Base-by-base conservation (phyloP, 805 yeast genomes). In the Wickerhamomyces bovis region DNA sequence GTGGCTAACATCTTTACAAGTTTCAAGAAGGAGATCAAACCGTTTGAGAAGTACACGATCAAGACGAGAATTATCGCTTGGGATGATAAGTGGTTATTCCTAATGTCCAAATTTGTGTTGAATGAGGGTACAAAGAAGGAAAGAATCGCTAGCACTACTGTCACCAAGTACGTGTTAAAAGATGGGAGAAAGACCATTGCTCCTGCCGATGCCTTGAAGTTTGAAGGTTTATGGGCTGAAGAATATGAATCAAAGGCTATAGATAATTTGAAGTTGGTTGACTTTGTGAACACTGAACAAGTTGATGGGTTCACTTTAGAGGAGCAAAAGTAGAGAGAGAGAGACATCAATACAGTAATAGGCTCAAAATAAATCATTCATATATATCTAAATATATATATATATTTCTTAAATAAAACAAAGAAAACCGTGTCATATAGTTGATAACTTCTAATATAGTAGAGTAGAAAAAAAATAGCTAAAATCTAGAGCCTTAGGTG, bases 61-160 rank as follows among this genome's bases (percentile, higher is more conserved):
- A 68, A 70, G 31, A 75, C 85, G 3, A 69, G 78, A 35, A 73
- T 90, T 18, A 61, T 85, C 6, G 83, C 92, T 8, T 89, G 96
- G 96, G 94, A 87, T 66, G 71, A 77, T 30, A 90, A 89, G 64
- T 89, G 97, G 96, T 56, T 90, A 13, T 89, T 80, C 59, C 75
- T 87, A 12, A 53, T 85, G 21, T 77, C 85, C 38, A 74, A 78
- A 56, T 88, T 89, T 58, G 75, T 73, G 12, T 33, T 38, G 20
- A 44, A 40, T 13, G 41, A 30, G 9, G 39, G 38, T 6, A 68
- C 72, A 38, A 66, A 63, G 12, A 59, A 53, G 6, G 62, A 61
- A 12, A 56, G 62, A 33, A 62, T 66, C 7, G 75, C 80, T 55
- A 80, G 89, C 1, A 67, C 80, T 19, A 79, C 84, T 2, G 61